Evolutionary conservation across 495 filamentous ascomycete genomes (phyloP).

Genomic region (Daldinia decipiens): DNA sequence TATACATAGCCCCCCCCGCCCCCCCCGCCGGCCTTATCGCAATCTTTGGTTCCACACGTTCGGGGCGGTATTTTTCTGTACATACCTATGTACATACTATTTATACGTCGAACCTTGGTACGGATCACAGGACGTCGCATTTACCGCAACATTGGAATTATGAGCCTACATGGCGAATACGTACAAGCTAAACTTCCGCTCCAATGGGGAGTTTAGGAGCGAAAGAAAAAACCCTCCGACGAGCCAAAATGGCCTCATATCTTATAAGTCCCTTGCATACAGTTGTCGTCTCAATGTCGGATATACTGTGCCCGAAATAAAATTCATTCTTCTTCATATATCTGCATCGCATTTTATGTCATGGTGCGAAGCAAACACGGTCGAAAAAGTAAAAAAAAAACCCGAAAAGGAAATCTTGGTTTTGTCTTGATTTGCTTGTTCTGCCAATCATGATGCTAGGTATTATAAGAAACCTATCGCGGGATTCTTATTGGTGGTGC

Average conservation of each 20-base stretch:
- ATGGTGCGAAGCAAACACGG: not conserved
- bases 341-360: not conserved
- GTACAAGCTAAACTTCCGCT: not conserved
- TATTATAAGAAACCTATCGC: not conserved
- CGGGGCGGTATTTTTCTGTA: conserved; percentile 16
- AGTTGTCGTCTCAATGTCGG: not conserved
- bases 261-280: not conserved
- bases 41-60: conserved; percentile 26
- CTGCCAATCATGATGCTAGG: too few species aligned
- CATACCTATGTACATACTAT: too few species aligned
- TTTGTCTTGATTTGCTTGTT: not conserved
- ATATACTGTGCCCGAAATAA: not conserved
- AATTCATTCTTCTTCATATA: not conserved
- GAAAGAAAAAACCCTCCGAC: too few species aligned
- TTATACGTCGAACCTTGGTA: not conserved
- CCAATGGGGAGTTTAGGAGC: too few species aligned
- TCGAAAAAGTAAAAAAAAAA: not conserved
- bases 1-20: too few species aligned
- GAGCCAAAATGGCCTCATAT: too few species aligned
- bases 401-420: not conserved
- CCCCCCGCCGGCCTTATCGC: not conserved
- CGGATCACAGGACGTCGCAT: not conserved
- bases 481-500: not conserved
- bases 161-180: not conserved
- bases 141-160: not conserved